Base-by-base conservation (phyloP, 108 stramenopile genomes). In the Heterococcus sp. region DNA sequence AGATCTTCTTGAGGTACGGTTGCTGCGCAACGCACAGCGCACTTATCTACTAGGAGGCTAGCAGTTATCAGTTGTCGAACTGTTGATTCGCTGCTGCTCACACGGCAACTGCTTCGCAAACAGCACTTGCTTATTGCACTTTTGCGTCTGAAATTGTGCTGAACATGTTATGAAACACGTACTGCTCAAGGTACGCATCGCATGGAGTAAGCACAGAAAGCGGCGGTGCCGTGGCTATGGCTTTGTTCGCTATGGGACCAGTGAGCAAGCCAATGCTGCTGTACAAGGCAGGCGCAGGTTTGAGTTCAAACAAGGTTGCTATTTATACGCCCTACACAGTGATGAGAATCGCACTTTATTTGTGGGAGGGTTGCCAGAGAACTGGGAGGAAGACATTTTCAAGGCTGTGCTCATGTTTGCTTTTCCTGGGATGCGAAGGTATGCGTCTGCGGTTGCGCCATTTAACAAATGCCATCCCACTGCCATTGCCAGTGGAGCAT, bases 271-370 rank as follows among this genome's bases (percentile, higher is more conserved):
- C 46, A 58, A 58, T 21, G 21, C 21, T 8, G 46, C 46, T 21
- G 46, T 58, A 21, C 14, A 58, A 21, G 8, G 14, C 46, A 58
- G 8, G 46, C 46, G 46, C 46, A 58, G 64, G 38, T 66, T 14
- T 81, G 68, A 81, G 72, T 81, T 81, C 65, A 81, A 81, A 72
- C 79, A 70, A 65, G 79, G 79, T 29, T 35, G 79, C 26, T 81
- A 73, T 72, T 67, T 81, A 0, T 71, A 72, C 37, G 79, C 73
- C 11, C 36, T 81, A 5, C 79, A 71, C 28, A 40, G 71, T 14
- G 79, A 81, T 32, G 79, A 81, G 63, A 81, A 81, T 4, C 79
- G 79, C 2, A 81, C 79, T 33, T 66, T 81, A n/a, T 81, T 70
- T 33, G 79, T 81, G 30, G 46, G 79, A 14, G 71, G 71, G n/a